Base-by-base conservation (phyloP, 768 basidiomycete species). In the Boletus reticuloceps region DNA sequence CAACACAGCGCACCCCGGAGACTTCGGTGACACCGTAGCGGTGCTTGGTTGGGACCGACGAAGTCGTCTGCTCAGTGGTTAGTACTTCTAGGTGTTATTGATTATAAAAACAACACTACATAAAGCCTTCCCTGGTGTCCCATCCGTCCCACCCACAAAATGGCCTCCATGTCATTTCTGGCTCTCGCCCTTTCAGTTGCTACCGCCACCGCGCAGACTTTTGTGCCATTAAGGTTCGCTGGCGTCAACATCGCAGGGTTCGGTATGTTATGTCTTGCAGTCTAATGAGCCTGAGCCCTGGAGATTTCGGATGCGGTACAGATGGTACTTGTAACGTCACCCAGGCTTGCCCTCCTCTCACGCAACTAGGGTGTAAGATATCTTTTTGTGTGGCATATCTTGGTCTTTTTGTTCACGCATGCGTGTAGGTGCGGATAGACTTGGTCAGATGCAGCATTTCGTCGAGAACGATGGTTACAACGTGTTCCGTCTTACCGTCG, bases 361-460 rank as follows among this genome's bases (percentile, higher is more conserved):
- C 65, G 12, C 68, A 79, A 58, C 74, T 77, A 51, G 75, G 73
- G 38, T 77, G 79, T 77, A 53, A 34, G 69, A 37, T 20, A 1
- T 17, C 13, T 45, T 20, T 22, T 20, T 22, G 16, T 40, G 12
- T n/a, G 4, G 31, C 6, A 9, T n/a, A 16, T 39, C 31, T 40
- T 19, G 5, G 0, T 16, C 32, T 12, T 14, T n/a, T 29, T 25
- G 19, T 25, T 51, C 20, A 63, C 19, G 25, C 17, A 25, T 17
- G 12, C 13, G 9, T 51, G 1, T 34, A 62, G 58, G 56, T 22
- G 22, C 22, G 8, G 58, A 63, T 47, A 56, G 56, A 19, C 38
- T 53, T 9, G 79, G 81, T n/a, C 84, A 86, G 63, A 85, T 86
- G 81, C 62, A 74, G 41, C 84, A 86, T 63, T 86, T 86, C 56